A percentile compares a stretch with the other conserved stretches of the same genome.
phyloP scores from a whole-genome alignment of 208 protist genomes.

The Acanthamoeba sp. region DNA sequence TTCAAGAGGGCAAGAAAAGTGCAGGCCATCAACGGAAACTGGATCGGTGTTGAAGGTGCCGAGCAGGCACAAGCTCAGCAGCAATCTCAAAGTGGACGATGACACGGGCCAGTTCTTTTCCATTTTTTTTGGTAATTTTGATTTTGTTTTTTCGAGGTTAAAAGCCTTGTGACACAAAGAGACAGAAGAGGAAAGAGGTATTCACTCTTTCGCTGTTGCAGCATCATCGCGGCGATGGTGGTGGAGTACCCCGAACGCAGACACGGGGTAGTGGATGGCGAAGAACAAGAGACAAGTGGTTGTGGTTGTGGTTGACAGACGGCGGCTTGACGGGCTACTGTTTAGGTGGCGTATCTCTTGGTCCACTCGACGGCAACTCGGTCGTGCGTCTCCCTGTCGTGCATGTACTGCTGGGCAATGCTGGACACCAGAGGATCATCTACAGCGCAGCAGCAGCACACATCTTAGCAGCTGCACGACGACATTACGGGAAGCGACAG shows the following conservation, averaged over 20 bases:
- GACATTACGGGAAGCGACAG: not conserved
- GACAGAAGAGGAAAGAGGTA: not conserved
- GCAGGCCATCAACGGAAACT: not conserved
- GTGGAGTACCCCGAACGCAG: not conserved
- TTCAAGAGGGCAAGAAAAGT: not conserved
- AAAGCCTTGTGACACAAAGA: not conserved
- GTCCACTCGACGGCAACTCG: constrained; percentile 72
- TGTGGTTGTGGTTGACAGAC: not conserved
- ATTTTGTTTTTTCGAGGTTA: not conserved
- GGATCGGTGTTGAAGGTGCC: too few species aligned
- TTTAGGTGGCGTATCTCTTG: constrained; percentile 77
- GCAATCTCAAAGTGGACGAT: too few species aligned
- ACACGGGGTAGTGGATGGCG: not conserved
- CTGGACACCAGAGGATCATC: constrained; percentile 91
- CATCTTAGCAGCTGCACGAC: too few species aligned
- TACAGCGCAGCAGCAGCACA: not conserved
- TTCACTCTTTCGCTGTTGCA: not conserved
- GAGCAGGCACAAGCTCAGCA: too few species aligned
- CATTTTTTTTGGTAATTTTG: not conserved
- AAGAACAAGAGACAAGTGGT: too few species aligned
- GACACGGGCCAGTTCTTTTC: too few species aligned
- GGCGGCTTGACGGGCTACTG: not conserved
- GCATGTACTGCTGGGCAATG: constrained; percentile 92
- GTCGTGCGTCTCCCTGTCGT: constrained; percentile 85
- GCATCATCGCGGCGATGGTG: not conserved